Percentiles rank a stretch among this genome's conserved stretches.
Evolutionary conservation across 345 rosid genomes (phyloP).

Genomic region (Aquilaria malaccensis): DNA sequence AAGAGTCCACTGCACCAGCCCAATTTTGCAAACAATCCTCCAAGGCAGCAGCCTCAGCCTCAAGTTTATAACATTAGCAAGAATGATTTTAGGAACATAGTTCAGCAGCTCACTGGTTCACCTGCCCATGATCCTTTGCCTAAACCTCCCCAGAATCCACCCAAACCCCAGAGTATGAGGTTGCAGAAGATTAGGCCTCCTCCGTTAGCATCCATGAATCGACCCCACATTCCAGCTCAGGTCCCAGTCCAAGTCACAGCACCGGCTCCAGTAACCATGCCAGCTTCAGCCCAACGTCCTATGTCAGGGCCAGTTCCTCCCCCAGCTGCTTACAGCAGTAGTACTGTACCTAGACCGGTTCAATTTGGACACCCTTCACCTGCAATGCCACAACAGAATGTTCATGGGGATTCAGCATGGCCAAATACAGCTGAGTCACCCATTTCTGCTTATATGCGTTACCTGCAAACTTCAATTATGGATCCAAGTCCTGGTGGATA

Average conservation of each 20-base stretch:
- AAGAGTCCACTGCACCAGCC: constrained; percentile 92
- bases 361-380: constrained; percentile 39
- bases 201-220: constrained; percentile 57
- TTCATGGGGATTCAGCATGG: constrained; percentile 41
- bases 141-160: constrained; percentile 64
- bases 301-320: constrained; percentile 17
- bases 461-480: constrained; percentile 55
- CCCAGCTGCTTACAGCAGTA: constrained; percentile 22
- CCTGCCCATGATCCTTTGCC: constrained; percentile 74
- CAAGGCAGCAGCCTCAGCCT: constrained; percentile 75
- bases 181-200: constrained; percentile 86
- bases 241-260: constrained; percentile 22
- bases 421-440: constrained; percentile 69
- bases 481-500: constrained; percentile 44
- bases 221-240: constrained; percentile 42
- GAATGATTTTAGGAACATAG: constrained; percentile 77
- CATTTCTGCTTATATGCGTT: constrained; percentile 73
- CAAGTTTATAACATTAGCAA: constrained; percentile 94
- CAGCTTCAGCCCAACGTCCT: constrained; percentile 17
- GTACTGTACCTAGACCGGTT: constrained; percentile 20
- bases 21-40: constrained; percentile 36
- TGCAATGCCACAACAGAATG: constrained; percentile 26
- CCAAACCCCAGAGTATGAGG: constrained; percentile 70
- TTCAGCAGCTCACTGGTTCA: constrained; percentile 91
- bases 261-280: constrained; percentile 24